Percentiles rank a stretch among this genome's conserved stretches.
These are phyloP conservation scores for Pseudocercospora crystallina DNA, from an alignment of 2,329 filamentous ascomycete genomes.

Conservation along the genomic window DNA sequence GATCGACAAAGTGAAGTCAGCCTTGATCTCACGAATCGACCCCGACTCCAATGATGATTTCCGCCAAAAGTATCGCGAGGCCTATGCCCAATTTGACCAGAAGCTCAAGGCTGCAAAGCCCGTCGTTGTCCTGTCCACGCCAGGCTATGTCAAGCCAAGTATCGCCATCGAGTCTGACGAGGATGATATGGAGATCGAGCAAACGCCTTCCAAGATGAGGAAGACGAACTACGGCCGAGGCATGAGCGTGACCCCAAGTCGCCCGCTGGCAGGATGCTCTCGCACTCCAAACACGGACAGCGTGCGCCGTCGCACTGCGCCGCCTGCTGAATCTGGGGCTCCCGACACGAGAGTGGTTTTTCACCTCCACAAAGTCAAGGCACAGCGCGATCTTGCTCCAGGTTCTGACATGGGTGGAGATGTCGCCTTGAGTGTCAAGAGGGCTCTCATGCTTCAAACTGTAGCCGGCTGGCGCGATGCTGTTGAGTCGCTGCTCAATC, in stretches of 20 bases:
- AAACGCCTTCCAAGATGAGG: constrained; percentile 34
- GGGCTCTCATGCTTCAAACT: constrained; percentile 29
- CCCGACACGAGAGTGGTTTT: neutral
- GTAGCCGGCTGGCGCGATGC: constrained; percentile 35
- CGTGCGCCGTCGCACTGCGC: neutral
- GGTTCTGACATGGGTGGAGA: neutral
- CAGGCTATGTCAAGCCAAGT: constrained; percentile 21
- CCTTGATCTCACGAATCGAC: constrained; percentile 56
- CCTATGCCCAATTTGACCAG: constrained; percentile 55
- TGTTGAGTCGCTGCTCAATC: constrained; percentile 30
- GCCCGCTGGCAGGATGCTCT: neutral
- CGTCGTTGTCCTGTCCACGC: constrained; percentile 23
- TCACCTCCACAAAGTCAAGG: neutral
- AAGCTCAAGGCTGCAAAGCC: constrained; percentile 36
- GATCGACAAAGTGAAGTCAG: constrained; percentile 57
- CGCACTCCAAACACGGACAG: constrained; percentile 37
- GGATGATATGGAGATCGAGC: constrained; percentile 8
- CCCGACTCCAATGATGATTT: constrained; percentile 49
- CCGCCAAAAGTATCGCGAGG: constrained; percentile 42
- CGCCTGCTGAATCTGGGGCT: neutral
- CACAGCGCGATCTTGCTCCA: constrained; percentile 1
- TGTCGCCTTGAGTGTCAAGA: constrained; percentile 1
- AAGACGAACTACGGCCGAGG: constrained; percentile 26
- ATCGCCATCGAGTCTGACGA: constrained; percentile 23
- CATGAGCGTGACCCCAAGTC: constrained; percentile 3